These are phyloP conservation scores for Zygosaccharomyces siamensis DNA, from an alignment of 805 yeast species.

Conservation along the genomic window DNA sequence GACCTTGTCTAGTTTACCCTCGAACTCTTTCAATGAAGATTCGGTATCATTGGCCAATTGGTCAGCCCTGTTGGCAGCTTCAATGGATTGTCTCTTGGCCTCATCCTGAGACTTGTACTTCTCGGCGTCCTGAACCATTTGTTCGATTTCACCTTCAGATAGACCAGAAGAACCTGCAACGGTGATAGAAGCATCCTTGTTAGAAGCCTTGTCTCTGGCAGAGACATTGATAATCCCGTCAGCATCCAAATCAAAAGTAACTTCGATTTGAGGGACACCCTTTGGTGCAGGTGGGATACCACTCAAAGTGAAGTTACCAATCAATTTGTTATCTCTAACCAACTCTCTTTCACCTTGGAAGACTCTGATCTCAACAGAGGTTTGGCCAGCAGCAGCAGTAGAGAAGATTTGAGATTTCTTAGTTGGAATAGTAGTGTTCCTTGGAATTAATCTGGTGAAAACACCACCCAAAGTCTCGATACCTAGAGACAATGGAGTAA, in stretches of 20 bases:
- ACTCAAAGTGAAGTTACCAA: constrained; percentile 91
- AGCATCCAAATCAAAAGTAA: constrained; percentile 92
- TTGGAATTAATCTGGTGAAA: constrained; percentile 80
- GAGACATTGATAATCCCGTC: constrained; percentile 95
- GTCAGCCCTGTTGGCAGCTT: constrained; percentile 74
- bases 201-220: constrained; percentile 89
- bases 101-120: constrained; percentile 83
- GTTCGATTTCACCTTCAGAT: constrained; percentile 83
- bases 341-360: constrained; percentile 99
- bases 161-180: constrained; percentile 95
- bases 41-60: constrained; percentile 84
- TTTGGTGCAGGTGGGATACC: constrained; percentile 87
- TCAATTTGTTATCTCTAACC: constrained; percentile 94
- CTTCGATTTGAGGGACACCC: constrained; percentile 80
- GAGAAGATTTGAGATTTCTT: constrained; percentile 95
- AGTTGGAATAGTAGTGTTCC: constrained; percentile 95
- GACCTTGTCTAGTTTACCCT: constrained; percentile 50
- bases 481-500: constrained; percentile 84
- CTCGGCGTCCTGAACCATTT: constrained; percentile 88
- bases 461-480: constrained; percentile 98
- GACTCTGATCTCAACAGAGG: constrained; percentile 94
- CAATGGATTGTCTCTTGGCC: constrained; percentile 77
- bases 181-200: constrained; percentile 90
- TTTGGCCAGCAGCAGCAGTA: constrained; percentile 94
- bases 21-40: constrained; percentile 71